Conservation (phyloP, 2,329 filamentous ascomycete species). For the Ophiobolus disseminans region DNA sequence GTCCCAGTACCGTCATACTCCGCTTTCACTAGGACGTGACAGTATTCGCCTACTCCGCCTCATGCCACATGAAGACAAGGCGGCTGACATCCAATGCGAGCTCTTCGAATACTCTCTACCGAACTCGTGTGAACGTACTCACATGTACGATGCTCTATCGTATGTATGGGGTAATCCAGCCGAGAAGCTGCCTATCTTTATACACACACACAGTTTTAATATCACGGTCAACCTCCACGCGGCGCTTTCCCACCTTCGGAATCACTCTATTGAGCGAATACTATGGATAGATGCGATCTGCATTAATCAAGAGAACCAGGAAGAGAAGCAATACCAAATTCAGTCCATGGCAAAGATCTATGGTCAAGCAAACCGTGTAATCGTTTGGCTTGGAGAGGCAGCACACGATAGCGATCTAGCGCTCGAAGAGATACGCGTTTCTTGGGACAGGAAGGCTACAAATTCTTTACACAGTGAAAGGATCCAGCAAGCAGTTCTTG, state of each 20-base stretch:
- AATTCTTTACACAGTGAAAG: not conserved
- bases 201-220: constrained; percentile 6
- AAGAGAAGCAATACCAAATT: constrained; percentile 20
- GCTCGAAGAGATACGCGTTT: constrained; percentile 16
- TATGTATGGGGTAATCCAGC: constrained; percentile 7
- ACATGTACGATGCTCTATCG: constrained; percentile 5
- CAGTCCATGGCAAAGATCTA: constrained; percentile 22
- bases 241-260: constrained; percentile 11
- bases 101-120: constrained; percentile 5
- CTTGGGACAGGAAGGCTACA: constrained; percentile 5
- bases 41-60: constrained; percentile 19
- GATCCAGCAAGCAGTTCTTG: constrained; percentile 13
- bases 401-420: constrained; percentile 15
- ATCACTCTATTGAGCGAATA: constrained; percentile 11
- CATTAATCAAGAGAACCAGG: constrained; percentile 7
- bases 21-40: not conserved
- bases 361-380: constrained; percentile 14
- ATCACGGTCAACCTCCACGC: constrained; percentile 13
- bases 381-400: constrained; percentile 23
- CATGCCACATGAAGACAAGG: not conserved
- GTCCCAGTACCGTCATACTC: constrained; percentile 9
- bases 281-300: constrained; percentile 14
- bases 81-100: constrained; percentile 5
- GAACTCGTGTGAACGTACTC: not conserved
- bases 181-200: constrained; percentile 4